Evolutionary conservation across 106 monocot species (phyloP).

Genomic region (Dioscorea zingiberensis): DNA sequence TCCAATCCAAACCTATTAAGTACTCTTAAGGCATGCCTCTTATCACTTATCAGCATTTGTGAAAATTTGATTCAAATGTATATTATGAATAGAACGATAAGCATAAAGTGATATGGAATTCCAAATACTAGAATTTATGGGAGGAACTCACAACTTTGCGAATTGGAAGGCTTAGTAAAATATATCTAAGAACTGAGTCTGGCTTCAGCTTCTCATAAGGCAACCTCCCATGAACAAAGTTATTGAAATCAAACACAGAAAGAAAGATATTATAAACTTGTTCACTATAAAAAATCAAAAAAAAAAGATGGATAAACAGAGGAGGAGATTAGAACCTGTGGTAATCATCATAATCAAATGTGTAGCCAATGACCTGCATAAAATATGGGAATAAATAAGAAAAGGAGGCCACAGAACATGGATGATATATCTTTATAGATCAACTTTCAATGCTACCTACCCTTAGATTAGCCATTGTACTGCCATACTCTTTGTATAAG

Average conservation of each 20-base stretch:
- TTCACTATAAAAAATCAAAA: not conserved
- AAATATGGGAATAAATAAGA: not conserved
- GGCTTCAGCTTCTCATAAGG: constrained; percentile 54
- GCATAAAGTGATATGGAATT: not conserved
- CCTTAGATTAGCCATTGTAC: constrained; percentile 90
- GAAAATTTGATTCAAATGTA: constrained; percentile 34
- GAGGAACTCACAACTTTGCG: constrained; percentile 52
- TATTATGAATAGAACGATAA: no score
- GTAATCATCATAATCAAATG: constrained; percentile 84
- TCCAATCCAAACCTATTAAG: constrained; percentile 47
- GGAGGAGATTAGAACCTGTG: constrained; percentile 37
- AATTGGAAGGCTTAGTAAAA: constrained; percentile 51
- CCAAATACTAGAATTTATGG: no score
- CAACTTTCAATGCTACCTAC: constrained; percentile 17
- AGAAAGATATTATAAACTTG: not conserved
- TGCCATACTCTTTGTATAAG: constrained; percentile 83
- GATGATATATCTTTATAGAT: not conserved
- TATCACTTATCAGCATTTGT: constrained; percentile 63
- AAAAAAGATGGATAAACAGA: not conserved
- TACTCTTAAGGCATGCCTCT: constrained; percentile 34
- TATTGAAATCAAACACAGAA: constrained; percentile 10
- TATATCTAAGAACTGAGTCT: constrained; percentile 45
- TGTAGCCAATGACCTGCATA: constrained; percentile 76
- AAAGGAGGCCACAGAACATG: not conserved
- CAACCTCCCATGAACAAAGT: constrained; percentile 61